Percentiles rank a stretch among this genome's conserved stretches.
phyloP scores from a whole-genome alignment of 768 basidiomycete species.

The Mycena epipterygia region DNA sequence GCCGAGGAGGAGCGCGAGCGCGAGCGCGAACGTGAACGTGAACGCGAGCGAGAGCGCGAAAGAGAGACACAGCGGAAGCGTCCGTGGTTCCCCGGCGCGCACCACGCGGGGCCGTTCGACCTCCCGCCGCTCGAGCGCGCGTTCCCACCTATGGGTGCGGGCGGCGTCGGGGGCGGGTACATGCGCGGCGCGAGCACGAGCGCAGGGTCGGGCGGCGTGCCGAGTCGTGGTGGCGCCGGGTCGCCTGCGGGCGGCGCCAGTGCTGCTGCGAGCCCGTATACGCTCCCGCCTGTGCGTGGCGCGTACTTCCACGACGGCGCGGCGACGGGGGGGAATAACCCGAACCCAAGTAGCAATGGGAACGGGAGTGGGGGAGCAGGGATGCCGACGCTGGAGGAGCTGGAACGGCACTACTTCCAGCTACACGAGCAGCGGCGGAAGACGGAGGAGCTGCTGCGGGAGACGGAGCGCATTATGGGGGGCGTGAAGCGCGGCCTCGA shows the following conservation, averaged over 20 bases:
- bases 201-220: constrained; percentile 18
- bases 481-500: constrained; percentile 82
- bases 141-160: constrained; percentile 17
- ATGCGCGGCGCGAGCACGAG: constrained; percentile 46
- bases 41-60: constrained; percentile 48
- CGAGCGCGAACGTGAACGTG: constrained; percentile 30
- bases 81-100: constrained; percentile 44
- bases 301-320: constrained; percentile 32
- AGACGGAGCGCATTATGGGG: constrained; percentile 80
- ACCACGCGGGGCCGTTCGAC: constrained; percentile 48
- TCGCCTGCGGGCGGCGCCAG: constrained; percentile 22
- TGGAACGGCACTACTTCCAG: constrained; percentile 80
- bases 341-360: not conserved
- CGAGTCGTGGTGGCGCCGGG: constrained; percentile 33
- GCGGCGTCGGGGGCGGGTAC: constrained; percentile 36
- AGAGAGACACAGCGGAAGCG: constrained; percentile 50
- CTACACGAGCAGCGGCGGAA: constrained; percentile 72
- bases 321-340: constrained; percentile 32
- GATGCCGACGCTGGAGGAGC: constrained; percentile 64
- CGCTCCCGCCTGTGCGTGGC: constrained; percentile 22
- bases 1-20: constrained; percentile 44
- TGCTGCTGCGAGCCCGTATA: constrained; percentile 18
- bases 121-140: constrained; percentile 38
- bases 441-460: constrained; percentile 81
- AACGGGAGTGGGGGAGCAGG: not conserved